Base-by-base conservation (phyloP, 805 yeast genomes). In the Hanseniaspora vineae region DNA sequence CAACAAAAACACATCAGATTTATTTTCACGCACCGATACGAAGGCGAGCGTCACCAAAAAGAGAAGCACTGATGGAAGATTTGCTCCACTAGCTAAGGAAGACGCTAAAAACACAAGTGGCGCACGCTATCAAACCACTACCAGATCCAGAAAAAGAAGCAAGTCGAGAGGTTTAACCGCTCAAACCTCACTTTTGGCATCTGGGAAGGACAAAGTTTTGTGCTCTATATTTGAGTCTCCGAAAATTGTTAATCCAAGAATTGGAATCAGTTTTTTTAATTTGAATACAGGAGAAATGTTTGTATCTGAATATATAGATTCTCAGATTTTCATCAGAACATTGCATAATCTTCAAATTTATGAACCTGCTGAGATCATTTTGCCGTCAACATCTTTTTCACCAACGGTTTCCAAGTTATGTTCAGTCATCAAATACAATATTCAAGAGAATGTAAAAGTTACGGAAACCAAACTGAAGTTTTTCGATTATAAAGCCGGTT, bases 241-340 rank as follows among this genome's bases (percentile, higher is more conserved):
- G 2, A 58, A 54, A 35, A 51, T 55, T 37, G 56, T 60, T 6
- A 51, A 51, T 2, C 52, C 65, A 2, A 51, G 54, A 31, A 64
- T 73, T 9, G 77, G 76, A 2, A 45, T 71, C 4, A 69, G 73
- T 43, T 60, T 70, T 39, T 47, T 70, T 4, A 60, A 67, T 45
- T 54, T 64, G 13, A 62, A 57, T 33, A 67, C 70, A 0, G 75
- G 73, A 3, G 65, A 60, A 35, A 48, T 72, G 49, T 58, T 58
- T 2, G 46, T 69, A 17, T 62, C 70, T 13, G 66, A 64, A 13
- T 58, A 67, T 13, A 56, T 64, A 17, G 78, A 73, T 52, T 67
- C 77, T 0, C 75, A 68, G 51, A 71, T 75, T 0, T 71, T 62
- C 48, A 70, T 71, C 2, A 57, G 75, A 42, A 69, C 75, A 0